These are phyloP conservation scores for Metarhizium album DNA, from an alignment of 2,329 filamentous ascomycete genomes.

Conservation along the genomic window DNA sequence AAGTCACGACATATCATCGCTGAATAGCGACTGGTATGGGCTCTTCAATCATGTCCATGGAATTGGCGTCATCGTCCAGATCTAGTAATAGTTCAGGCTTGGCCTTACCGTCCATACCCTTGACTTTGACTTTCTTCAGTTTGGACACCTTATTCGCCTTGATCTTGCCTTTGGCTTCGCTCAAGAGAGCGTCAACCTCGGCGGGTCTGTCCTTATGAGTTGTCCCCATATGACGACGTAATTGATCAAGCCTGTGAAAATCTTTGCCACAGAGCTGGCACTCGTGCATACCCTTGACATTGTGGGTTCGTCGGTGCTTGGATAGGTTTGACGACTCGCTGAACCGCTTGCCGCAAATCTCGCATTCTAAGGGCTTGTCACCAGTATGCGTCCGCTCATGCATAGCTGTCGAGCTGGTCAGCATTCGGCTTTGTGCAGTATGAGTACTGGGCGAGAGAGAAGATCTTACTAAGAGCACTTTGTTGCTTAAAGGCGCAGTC, in stretches of 20 bases:
- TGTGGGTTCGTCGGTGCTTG: conserved; percentile 54
- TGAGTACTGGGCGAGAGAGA: conserved; percentile 3
- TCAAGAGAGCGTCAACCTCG: conserved; percentile 10
- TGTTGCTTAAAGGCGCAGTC: conserved; percentile 54
- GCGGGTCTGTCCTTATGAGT: conserved; percentile 21
- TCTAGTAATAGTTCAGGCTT: neutral
- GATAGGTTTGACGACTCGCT: conserved; percentile 56
- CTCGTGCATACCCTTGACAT: conserved; percentile 37
- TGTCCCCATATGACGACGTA: conserved; percentile 40
- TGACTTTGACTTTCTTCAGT: conserved; percentile 5
- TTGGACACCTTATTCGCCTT: conserved; percentile 8
- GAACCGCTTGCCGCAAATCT: conserved; percentile 48
- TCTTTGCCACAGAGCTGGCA: conserved; percentile 45
- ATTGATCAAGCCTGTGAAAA: conserved; percentile 50
- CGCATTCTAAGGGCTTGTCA: conserved; percentile 49
- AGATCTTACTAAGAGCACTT: conserved; percentile 48
- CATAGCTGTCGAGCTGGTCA: conserved; percentile 38
- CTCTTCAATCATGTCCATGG: conserved; percentile 4
- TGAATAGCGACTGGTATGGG: neutral
- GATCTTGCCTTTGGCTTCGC: conserved; percentile 8
- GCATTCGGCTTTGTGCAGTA: neutral
- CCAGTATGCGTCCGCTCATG: conserved; percentile 57
- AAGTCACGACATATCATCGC: neutral
- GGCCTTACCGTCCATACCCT: neutral
- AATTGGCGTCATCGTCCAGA: conserved; percentile 1